Evolutionary conservation across 352 stramenopile species (phyloP), one percentile per base, ranked within the genome.

Genomic region (Globisporangium cystogenes): DNA sequence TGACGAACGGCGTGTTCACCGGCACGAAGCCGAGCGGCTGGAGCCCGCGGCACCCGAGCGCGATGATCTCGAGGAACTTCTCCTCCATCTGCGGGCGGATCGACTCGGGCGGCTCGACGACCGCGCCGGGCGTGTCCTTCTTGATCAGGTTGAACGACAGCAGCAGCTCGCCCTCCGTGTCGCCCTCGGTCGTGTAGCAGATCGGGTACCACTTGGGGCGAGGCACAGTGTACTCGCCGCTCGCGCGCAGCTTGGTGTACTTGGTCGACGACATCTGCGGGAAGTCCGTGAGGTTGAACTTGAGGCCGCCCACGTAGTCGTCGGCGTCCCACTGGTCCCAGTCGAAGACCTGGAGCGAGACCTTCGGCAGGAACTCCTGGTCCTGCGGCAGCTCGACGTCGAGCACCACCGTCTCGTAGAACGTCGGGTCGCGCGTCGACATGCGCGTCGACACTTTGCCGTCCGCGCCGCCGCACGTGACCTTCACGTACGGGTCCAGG

Each of bases 401-500:
- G 12, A 97, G 60, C 7, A 70, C 60, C 12, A 94, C 64, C 1
- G 83, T 95, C 56, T 95, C 81, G 55, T 96, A 97, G 47, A 75
- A 97, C 39, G 73, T 79, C 23, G 88, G 88, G 39, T 93, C 82
- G 23, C 77, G 70, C 2, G 86, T 96, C 47, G 67, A 73, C 52
- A 75, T 72, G 1, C 73, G 68, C 26, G 65, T 86, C 43, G 66
- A 77, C 18, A 86, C 76, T 46, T 90, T 74, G 7, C 69, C 62
- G 40, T 90, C 73, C 18, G 76, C 64, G n/a, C 86, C 83, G 16
- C 74, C 81, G 41, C 86, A 95, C n/a, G 67, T 73, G n/a, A 92
- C 68, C 48, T 91, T 90, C 20, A 95, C 73, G 61, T 93, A 95
- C 4, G 86, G 82, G 35, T 95, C 82, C 18, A 93, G 50, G 0